phyloP scores from a whole-genome alignment of 345 rosid species.

The Durio zibethinus region DNA sequence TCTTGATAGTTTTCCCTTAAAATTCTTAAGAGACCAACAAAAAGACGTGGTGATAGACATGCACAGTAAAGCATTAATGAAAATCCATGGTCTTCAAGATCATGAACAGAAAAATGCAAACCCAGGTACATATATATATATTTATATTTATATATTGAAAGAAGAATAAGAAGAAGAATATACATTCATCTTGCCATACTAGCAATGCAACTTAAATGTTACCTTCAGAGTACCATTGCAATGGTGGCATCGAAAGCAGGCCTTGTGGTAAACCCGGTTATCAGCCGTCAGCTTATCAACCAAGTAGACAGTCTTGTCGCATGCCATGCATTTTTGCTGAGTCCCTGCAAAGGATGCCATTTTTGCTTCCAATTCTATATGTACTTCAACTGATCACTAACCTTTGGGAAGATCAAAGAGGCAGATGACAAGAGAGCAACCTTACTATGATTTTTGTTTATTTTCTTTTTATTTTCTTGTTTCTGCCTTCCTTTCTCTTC shows the following conservation, averaged over 20 bases:
- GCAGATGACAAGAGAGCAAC: not conserved
- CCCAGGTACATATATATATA: too few species aligned
- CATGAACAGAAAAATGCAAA: not conserved
- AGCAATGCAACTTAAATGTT: not conserved
- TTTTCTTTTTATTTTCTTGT: not conserved
- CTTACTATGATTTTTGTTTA: not conserved
- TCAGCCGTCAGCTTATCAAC: conserved; percentile 56
- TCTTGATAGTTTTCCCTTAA: not conserved
- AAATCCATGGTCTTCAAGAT: not conserved
- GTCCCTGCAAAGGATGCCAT: conserved; percentile 48
- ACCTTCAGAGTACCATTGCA: conserved; percentile 64
- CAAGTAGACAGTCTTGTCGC: conserved; percentile 58
- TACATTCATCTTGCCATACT: not conserved
- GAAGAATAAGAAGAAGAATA: too few species aligned
- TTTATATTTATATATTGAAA: too few species aligned
- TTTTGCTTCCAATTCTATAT: not conserved
- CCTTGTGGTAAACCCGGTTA: conserved; percentile 49
- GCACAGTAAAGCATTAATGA: not conserved
- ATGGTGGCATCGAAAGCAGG: conserved; percentile 69
- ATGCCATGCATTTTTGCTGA: conserved; percentile 56
- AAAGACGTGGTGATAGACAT: not conserved
- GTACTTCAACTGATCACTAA: too few species aligned
- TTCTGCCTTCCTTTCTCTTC: not conserved
- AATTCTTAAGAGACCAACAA: not conserved
- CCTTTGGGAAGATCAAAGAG: not conserved